Evolutionary conservation across 2,329 filamentous ascomycete genomes (phyloP).

Genomic region (Fusarium redolens): DNA sequence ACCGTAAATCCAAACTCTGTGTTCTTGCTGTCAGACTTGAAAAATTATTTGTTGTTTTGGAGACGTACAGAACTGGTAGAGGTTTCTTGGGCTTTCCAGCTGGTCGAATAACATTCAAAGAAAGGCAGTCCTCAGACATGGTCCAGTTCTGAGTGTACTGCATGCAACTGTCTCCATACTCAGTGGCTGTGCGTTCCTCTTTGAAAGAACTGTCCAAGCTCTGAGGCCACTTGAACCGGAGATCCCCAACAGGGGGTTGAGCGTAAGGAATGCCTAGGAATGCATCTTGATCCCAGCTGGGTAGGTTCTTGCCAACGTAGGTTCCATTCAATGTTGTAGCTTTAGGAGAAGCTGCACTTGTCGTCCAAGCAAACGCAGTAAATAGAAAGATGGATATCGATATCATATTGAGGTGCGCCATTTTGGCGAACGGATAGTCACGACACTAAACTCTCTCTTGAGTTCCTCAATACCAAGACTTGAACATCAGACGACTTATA

Average conservation of each 20-base stretch:
- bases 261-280: conserved; percentile 57
- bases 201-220: conserved; percentile 49
- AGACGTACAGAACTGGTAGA: conserved; percentile 51
- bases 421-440: neutral
- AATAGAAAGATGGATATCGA: neutral
- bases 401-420: neutral
- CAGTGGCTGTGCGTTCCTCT: conserved; percentile 53
- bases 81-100: conserved; percentile 46
- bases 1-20: conserved; percentile 67
- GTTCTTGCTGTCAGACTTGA: neutral
- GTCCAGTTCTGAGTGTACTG: conserved; percentile 57
- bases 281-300: conserved; percentile 51
- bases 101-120: conserved; percentile 56
- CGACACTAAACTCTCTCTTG: no score
- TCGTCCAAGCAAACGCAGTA: neutral
- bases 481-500: conserved; percentile 2
- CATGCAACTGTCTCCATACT: conserved; percentile 59
- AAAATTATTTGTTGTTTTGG: rapidly evolving
- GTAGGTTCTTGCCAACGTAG: conserved; percentile 47
- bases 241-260: conserved; percentile 50
- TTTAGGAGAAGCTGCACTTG: conserved; percentile 16
- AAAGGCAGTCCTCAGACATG: conserved; percentile 62
- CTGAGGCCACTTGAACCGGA: conserved; percentile 53
- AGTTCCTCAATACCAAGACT: neutral
- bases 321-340: conserved; percentile 43